Conservation (phyloP, 805 yeast genomes). For the Hanseniaspora opuntiae region DNA sequence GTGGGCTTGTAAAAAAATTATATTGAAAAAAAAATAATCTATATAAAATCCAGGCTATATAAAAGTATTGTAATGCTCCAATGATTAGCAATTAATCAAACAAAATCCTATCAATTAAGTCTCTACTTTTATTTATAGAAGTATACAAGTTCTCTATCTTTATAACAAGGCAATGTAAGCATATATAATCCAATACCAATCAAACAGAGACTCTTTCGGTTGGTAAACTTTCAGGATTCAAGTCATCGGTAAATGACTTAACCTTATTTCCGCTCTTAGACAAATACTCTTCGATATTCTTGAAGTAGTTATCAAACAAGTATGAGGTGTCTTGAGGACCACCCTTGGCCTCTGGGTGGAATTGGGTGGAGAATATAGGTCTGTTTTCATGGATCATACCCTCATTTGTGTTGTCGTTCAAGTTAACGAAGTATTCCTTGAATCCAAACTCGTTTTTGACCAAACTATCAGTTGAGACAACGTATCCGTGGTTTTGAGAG, state of each 20-base stretch:
- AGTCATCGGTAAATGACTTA: conserved; percentile 20
- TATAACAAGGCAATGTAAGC: too few species aligned
- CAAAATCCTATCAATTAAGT: too few species aligned
- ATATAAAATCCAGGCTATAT: too few species aligned
- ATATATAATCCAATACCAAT: too few species aligned
- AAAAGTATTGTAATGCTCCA: too few species aligned
- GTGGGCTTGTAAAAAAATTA: too few species aligned
- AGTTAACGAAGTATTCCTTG: conserved; percentile 78
- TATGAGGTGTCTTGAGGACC: conserved; percentile 92
- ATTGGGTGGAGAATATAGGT: conserved; percentile 93
- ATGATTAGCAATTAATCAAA: too few species aligned
- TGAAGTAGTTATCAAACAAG: conserved; percentile 81
- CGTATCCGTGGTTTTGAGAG: conserved; percentile 97
- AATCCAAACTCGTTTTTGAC: conserved; percentile 43
- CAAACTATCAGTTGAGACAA: conserved; percentile 73
- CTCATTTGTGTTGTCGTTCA: conserved; percentile 92
- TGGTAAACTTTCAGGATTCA: conserved; percentile 21
- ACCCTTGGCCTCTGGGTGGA: conserved; percentile 99
- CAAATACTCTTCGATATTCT: conserved; percentile 47
- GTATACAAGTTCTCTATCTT: too few species aligned
- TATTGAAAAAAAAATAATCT: too few species aligned
- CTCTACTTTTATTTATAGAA: too few species aligned
- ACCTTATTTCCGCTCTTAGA: conserved; percentile 22
- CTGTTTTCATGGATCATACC: conserved; percentile 82
- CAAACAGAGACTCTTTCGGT: conserved; percentile 22